A percentile compares a stretch with the other conserved stretches of the same genome.
These are phyloP conservation scores for Tulasnella sp. DNA, from an alignment of 768 basidiomycete species.

Conservation along the genomic window DNA sequence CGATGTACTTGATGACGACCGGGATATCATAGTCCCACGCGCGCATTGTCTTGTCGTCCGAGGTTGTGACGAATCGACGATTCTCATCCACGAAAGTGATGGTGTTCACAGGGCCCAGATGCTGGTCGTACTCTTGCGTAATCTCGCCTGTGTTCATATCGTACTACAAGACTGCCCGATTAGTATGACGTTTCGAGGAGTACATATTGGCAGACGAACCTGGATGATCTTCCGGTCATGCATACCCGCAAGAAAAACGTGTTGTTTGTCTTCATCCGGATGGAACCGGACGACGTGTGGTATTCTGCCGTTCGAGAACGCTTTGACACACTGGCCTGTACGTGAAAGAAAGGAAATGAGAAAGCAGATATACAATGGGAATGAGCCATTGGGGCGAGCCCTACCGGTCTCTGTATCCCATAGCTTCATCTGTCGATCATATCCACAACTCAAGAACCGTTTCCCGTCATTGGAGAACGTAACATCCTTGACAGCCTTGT, in stretches of 20 bases:
- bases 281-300: slow-evolving; percentile 94
- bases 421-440: slow-evolving; percentile 95
- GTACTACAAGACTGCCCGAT: slow-evolving; percentile 43
- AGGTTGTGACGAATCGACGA: slow-evolving; percentile 92
- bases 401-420: slow-evolving; percentile 95
- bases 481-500: slow-evolving; percentile 92
- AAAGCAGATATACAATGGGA: not conserved
- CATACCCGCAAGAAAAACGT: slow-evolving; percentile 97
- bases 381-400: not conserved
- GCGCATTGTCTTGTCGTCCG: slow-evolving; percentile 97
- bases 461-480: slow-evolving; percentile 90
- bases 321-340: slow-evolving; percentile 76
- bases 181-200: not conserved
- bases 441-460: slow-evolving; percentile 82
- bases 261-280: slow-evolving; percentile 90
- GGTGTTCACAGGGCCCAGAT: slow-evolving; percentile 94
- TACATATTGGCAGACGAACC: slow-evolving; percentile 35
- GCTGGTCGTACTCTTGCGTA: slow-evolving; percentile 96
- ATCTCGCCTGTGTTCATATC: slow-evolving; percentile 94
- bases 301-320: slow-evolving; percentile 95
- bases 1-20: slow-evolving; percentile 98
- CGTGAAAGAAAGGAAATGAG: not conserved
- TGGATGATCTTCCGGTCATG: slow-evolving; percentile 99
- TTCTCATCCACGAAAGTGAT: slow-evolving; percentile 99
- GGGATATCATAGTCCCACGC: slow-evolving; percentile 99